These are phyloP conservation scores for Boletus patriciae DNA, from an alignment of 768 basidiomycete genomes.

Conservation along the genomic window DNA sequence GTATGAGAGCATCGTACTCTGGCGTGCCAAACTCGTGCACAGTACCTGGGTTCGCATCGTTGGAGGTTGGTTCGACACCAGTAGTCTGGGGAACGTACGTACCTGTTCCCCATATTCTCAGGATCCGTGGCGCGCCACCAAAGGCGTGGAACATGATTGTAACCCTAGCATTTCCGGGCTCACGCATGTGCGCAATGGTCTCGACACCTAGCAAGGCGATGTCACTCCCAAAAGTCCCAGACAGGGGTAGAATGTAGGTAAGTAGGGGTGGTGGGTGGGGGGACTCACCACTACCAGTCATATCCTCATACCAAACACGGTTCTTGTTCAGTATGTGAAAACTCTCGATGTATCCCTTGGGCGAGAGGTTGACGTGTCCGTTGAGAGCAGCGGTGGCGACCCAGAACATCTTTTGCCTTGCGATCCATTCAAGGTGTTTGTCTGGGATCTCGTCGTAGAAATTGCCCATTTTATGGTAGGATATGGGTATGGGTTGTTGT, in stretches of 20 bases:
- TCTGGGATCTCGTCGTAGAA: constrained; percentile 57
- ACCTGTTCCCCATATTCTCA: constrained; percentile 63
- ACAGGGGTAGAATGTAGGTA: neutral
- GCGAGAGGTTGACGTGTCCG: constrained; percentile 68
- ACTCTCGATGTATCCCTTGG: constrained; percentile 59
- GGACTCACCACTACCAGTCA: constrained; percentile 64
- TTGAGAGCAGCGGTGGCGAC: constrained; percentile 67
- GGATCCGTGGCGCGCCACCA: constrained; percentile 56
- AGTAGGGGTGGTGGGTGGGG: neutral
- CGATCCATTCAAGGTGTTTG: constrained; percentile 55
- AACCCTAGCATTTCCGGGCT: constrained; percentile 54
- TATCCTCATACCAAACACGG: constrained; percentile 72
- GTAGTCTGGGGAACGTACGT: constrained; percentile 6
- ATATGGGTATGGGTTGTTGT: neutral
- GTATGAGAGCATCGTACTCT: constrained; percentile 56
- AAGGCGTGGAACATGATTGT: constrained; percentile 64
- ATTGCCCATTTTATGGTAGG: constrained; percentile 46
- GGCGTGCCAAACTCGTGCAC: constrained; percentile 63
- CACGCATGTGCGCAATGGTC: constrained; percentile 60
- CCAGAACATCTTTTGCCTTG: constrained; percentile 67
- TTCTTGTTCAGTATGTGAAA: constrained; percentile 58
- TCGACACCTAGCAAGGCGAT: constrained; percentile 44
- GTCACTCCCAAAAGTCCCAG: neutral
- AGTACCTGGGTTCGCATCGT: constrained; percentile 40
- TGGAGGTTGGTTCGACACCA: neutral